These are phyloP conservation scores for Globisporangium perplexum DNA, from an alignment of 352 stramenopile species.

Conservation along the genomic window DNA sequence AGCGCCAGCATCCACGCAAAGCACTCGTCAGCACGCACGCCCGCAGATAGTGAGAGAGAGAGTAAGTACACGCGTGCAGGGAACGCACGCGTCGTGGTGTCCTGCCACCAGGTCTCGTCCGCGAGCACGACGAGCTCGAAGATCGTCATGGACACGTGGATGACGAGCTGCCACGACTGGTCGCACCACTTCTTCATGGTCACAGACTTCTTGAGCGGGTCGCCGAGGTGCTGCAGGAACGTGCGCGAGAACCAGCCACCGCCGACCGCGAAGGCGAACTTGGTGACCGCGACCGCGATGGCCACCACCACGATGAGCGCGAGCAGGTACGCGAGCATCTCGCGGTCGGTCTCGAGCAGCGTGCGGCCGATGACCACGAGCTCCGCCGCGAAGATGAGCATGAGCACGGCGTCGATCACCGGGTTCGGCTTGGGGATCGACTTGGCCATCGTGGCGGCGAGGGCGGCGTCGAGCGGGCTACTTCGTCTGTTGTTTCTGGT, in stretches of 20 bases:
- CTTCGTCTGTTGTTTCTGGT: background rate
- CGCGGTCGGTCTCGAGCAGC: slow-evolving; percentile 49
- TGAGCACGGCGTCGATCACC: slow-evolving; percentile 57
- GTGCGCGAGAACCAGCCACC: slow-evolving; percentile 73
- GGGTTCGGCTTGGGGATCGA: slow-evolving; percentile 65
- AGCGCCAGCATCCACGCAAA: background rate
- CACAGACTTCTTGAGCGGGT: slow-evolving; percentile 75
- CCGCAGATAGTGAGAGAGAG: no score
- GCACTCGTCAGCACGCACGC: background rate
- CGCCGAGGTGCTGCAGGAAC: slow-evolving; percentile 71
- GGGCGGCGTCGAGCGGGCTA: background rate
- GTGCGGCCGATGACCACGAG: slow-evolving; percentile 55
- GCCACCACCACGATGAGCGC: slow-evolving; percentile 60
- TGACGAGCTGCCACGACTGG: slow-evolving; percentile 84
- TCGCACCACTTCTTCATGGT: slow-evolving; percentile 88
- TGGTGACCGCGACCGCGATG: slow-evolving; percentile 64
- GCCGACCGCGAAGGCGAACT: slow-evolving; percentile 50
- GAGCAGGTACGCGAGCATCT: slow-evolving; percentile 68
- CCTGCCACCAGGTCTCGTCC: slow-evolving; percentile 83
- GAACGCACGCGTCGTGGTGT: slow-evolving; percentile 67
- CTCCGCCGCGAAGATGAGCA: slow-evolving; percentile 54
- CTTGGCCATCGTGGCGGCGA: slow-evolving; percentile 31
- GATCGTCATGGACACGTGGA: slow-evolving; percentile 81
- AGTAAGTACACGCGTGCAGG: background rate
- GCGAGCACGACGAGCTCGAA: slow-evolving; percentile 79